phyloP scores from a whole-genome alignment of 2,329 filamentous ascomycete genomes.

The Colletotrichum gigasporum region DNA sequence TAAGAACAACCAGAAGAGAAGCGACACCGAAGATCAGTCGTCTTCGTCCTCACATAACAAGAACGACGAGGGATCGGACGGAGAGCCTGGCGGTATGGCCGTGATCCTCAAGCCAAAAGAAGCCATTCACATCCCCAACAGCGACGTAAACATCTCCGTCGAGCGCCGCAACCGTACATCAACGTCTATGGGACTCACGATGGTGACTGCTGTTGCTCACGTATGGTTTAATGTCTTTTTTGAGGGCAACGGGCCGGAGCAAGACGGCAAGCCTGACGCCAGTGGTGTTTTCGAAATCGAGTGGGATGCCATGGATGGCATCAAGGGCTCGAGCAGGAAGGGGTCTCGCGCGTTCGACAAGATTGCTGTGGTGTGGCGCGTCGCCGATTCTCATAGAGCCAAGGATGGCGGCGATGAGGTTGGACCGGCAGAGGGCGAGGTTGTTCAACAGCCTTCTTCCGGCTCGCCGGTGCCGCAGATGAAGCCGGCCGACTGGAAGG shows the following conservation, averaged over 20 bases:
- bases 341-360: slow-evolving; percentile 84
- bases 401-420: slow-evolving; percentile 37
- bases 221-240: slow-evolving; percentile 98
- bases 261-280: slow-evolving; percentile 70
- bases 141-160: slow-evolving; percentile 90
- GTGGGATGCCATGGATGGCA: slow-evolving; percentile 84
- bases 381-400: slow-evolving; percentile 31
- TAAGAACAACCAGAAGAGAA: slow-evolving; percentile 12
- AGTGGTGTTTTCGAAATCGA: slow-evolving; percentile 70
- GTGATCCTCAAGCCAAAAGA: slow-evolving; percentile 80
- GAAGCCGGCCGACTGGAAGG: slow-evolving; percentile 79
- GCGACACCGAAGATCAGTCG: slow-evolving; percentile 5
- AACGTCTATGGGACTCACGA: slow-evolving; percentile 81
- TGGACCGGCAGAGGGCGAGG: slow-evolving; percentile 33
- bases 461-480: slow-evolving; percentile 77
- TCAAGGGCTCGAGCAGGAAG: slow-evolving; percentile 88
- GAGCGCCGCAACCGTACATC: slow-evolving; percentile 85
- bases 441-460: slow-evolving; percentile 69
- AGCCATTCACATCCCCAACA: slow-evolving; percentile 77
- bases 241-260: slow-evolving; percentile 81
- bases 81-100: slow-evolving; percentile 70
- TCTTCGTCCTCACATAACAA: slow-evolving; percentile 4
- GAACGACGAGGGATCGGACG: slow-evolving; percentile 6
- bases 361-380: slow-evolving; percentile 86
- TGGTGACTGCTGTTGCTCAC: slow-evolving; percentile 93